Percentiles rank a stretch among this genome's conserved stretches.
Evolutionary conservation across 208 protist genomes (phyloP).

Genomic region (Acanthamoeba royreba): DNA sequence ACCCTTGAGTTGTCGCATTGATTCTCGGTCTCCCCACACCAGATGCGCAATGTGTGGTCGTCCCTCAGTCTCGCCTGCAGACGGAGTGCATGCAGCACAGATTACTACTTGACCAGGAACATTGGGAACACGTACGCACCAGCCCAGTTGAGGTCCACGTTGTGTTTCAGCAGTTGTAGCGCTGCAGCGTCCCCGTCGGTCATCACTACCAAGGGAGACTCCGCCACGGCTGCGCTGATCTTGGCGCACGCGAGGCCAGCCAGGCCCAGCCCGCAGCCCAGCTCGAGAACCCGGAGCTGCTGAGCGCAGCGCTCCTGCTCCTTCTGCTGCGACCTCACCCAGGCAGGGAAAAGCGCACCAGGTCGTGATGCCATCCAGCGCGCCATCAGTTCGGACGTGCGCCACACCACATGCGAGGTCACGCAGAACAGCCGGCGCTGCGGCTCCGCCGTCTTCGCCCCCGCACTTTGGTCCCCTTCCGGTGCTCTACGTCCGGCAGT

Average conservation of each 20-base stretch:
- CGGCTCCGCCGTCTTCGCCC: neutral
- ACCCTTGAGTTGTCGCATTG: slow-evolving; percentile 6
- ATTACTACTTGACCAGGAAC: neutral
- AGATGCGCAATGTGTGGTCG: neutral
- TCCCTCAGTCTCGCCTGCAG: neutral
- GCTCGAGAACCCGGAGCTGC: neutral
- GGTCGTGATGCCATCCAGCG: neutral
- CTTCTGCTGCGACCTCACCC: neutral
- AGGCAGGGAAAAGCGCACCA: neutral
- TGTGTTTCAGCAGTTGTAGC: neutral
- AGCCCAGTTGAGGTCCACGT: neutral
- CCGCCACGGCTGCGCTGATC: neutral
- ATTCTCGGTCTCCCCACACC: neutral
- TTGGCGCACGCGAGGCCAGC: neutral
- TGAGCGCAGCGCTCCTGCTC: too few species aligned
- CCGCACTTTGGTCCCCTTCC: neutral
- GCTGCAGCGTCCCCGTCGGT: neutral
- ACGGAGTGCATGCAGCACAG: neutral
- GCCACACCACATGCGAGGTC: neutral
- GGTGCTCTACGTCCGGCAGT: neutral
- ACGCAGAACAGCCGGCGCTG: neutral
- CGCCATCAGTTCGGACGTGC: neutral
- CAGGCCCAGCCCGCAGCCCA: neutral
- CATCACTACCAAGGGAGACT: neutral
- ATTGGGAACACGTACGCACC: neutral